Percentiles rank a stretch among this genome's conserved stretches.
phyloP scores from a whole-genome alignment of 495 filamentous ascomycete genomes.

The Lepidopterella palustris region DNA sequence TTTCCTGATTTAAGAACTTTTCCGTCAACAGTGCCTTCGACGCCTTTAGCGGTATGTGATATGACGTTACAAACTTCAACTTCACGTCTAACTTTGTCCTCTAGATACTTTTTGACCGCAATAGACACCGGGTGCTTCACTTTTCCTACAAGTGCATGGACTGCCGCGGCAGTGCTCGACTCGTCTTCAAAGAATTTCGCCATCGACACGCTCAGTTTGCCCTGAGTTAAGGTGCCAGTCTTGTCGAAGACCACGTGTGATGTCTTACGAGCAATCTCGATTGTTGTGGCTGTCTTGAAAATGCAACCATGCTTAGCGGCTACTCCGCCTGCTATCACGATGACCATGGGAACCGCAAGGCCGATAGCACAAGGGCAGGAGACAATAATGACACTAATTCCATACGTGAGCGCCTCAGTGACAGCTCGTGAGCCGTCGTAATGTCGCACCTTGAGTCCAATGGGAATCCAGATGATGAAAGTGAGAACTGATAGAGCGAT shows the following conservation, averaged over 20 bases:
- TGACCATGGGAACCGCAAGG: slow-evolving; percentile 73
- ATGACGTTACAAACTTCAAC: slow-evolving; percentile 38
- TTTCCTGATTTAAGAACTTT: slow-evolving; percentile 51
- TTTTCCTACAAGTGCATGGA: slow-evolving; percentile 44
- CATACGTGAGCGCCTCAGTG: slow-evolving; percentile 62
- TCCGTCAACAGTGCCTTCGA: slow-evolving; percentile 38
- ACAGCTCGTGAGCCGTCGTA: slow-evolving; percentile 42
- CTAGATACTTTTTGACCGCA: slow-evolving; percentile 50
- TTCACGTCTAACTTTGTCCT: slow-evolving; percentile 29
- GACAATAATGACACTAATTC: slow-evolving; percentile 64
- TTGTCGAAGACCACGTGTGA: slow-evolving; percentile 74
- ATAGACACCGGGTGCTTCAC: slow-evolving; percentile 63
- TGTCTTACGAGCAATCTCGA: slow-evolving; percentile 56
- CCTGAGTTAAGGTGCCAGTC: slow-evolving; percentile 63
- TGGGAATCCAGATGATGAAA: slow-evolving; percentile 56
- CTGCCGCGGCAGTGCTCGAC: slow-evolving; percentile 20
- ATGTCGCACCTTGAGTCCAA: slow-evolving; percentile 45
- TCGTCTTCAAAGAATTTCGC: background rate
- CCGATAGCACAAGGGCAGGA: slow-evolving; percentile 80
- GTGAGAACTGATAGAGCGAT: slow-evolving; percentile 49
- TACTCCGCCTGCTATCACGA: slow-evolving; percentile 62
- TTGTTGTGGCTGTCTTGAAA: slow-evolving; percentile 56
- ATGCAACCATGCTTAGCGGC: slow-evolving; percentile 63
- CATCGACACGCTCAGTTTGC: slow-evolving; percentile 1
- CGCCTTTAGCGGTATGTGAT: slow-evolving; percentile 47